phyloP scores from a whole-genome alignment of 352 stramenopile genomes.

The Pythium graminicola region DNA sequence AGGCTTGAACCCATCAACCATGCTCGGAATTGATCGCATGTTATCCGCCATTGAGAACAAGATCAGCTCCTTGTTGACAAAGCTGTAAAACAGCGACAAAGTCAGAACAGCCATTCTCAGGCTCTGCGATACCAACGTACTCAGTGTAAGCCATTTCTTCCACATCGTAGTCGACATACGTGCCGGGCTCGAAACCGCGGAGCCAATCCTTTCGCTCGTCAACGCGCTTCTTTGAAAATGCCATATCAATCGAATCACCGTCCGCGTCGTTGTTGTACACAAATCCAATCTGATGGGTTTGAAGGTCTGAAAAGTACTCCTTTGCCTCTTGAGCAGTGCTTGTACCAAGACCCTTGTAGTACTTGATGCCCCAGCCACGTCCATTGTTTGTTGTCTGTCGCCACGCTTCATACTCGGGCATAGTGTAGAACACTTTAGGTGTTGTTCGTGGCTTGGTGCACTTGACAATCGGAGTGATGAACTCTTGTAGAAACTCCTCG shows the following conservation, averaged over 20 bases:
- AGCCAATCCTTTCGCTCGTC: slow-evolving; percentile 97
- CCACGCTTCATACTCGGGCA: slow-evolving; percentile 96
- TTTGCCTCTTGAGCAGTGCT: slow-evolving; percentile 95
- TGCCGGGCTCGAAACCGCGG: slow-evolving; percentile 72
- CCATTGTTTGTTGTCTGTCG: slow-evolving; percentile 80
- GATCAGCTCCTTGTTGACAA: slow-evolving; percentile 99
- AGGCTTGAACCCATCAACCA: slow-evolving; percentile 98
- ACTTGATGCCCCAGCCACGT: slow-evolving; percentile 96
- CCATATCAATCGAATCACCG: slow-evolving; percentile 94
- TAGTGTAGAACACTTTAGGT: slow-evolving; percentile 93
- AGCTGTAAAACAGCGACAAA: slow-evolving; percentile 42
- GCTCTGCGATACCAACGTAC: slow-evolving; percentile 28
- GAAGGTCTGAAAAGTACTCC: slow-evolving; percentile 96
- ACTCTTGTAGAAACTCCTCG: slow-evolving; percentile 90
- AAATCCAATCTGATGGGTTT: slow-evolving; percentile 92
- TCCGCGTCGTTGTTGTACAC: slow-evolving; percentile 85
- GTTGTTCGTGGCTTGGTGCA: slow-evolving; percentile 84
- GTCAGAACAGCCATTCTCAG: slow-evolving; percentile 1
- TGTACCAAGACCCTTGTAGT: slow-evolving; percentile 99
- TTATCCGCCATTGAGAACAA: slow-evolving; percentile 98
- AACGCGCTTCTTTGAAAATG: slow-evolving; percentile 95
- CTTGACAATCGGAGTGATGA: slow-evolving; percentile 98
- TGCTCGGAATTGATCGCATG: slow-evolving; percentile 92
- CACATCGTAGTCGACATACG: slow-evolving; percentile 90
- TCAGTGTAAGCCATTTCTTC: slow-evolving; percentile 91